A percentile compares a stretch with the other conserved stretches of the same genome.
Conservation (phyloP, 176 grass and related monocot genomes). For the Aechmea fasciata region DNA sequence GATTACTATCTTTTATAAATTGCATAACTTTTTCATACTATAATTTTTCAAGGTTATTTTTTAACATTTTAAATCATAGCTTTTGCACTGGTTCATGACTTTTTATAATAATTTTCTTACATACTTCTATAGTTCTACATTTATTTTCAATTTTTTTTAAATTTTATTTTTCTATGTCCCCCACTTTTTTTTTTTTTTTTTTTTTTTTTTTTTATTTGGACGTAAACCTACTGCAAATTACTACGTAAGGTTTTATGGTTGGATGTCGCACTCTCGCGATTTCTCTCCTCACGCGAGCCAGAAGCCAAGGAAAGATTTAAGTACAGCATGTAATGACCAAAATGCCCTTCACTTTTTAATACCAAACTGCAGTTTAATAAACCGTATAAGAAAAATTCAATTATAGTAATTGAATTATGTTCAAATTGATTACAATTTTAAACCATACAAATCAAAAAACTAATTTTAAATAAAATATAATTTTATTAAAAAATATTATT, state of each 20-base stretch:
- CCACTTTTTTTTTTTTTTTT: not conserved
- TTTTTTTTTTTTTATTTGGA: not conserved
- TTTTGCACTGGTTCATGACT: too few species aligned
- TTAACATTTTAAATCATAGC: too few species aligned
- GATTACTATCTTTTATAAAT: too few species aligned
- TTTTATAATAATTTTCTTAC: not conserved
- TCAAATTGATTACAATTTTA: too few species aligned
- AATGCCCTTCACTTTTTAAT: not conserved
- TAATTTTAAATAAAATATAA: too few species aligned
- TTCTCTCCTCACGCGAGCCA: conserved; percentile 13
- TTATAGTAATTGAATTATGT: too few species aligned
- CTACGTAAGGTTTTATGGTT: conserved; percentile 14
- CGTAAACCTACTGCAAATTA: not conserved
- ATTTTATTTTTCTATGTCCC: not conserved
- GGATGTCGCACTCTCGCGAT: conserved; percentile 7
- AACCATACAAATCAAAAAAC: too few species aligned
- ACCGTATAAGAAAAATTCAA: too few species aligned
- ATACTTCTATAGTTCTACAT: not conserved
- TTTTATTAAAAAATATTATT: too few species aligned
- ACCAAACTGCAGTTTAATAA: not conserved
- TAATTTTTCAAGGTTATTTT: not conserved
- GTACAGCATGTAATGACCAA: not conserved
- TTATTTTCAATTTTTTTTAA: not conserved
- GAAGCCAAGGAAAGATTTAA: conserved; percentile 3
- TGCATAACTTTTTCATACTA: too few species aligned